Percentiles rank a stretch among this genome's conserved stretches.
Conservation (phyloP, 164 flowering plant species). For the Liriodendron chinense region DNA sequence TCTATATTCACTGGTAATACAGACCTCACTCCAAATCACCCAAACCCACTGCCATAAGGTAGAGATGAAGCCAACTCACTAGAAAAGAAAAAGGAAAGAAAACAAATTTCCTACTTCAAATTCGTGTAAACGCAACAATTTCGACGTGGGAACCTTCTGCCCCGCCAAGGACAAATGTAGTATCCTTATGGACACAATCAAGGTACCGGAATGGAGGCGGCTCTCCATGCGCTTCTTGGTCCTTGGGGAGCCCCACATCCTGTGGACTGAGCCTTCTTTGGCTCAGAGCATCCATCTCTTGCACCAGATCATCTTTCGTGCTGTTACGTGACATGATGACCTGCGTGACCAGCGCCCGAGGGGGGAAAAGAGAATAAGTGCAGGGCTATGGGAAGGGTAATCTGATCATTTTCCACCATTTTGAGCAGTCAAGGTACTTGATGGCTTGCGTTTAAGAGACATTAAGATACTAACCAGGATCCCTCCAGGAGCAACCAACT, state of each 20-base stretch:
- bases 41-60: neutral
- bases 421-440: neutral
- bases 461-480: constrained; percentile 49
- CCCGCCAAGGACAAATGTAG: constrained; percentile 94
- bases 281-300: constrained; percentile 76
- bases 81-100: too few relatives aligned
- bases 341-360: constrained; percentile 26
- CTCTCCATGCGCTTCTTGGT: constrained; percentile 35
- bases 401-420: neutral
- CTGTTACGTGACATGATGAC: constrained; percentile 91
- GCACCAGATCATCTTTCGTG: constrained; percentile 90
- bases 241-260: constrained; percentile 28
- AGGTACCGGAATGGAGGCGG: constrained; percentile 53
- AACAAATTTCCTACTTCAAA: constrained; percentile 11
- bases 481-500: constrained; percentile 83
- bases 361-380: neutral
- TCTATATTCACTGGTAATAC: neutral
- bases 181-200: constrained; percentile 75
- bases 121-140: constrained; percentile 81
- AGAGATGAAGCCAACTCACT: neutral
- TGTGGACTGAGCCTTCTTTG: constrained; percentile 42
- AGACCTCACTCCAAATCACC: neutral
- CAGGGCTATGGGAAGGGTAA: neutral
- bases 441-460: neutral
- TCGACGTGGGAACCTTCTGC: constrained; percentile 88